A percentile compares a stretch with the other conserved stretches of the same genome.
Evolutionary conservation across 306 rosid genomes (phyloP).

Genomic region (Rosa multiflora): DNA sequence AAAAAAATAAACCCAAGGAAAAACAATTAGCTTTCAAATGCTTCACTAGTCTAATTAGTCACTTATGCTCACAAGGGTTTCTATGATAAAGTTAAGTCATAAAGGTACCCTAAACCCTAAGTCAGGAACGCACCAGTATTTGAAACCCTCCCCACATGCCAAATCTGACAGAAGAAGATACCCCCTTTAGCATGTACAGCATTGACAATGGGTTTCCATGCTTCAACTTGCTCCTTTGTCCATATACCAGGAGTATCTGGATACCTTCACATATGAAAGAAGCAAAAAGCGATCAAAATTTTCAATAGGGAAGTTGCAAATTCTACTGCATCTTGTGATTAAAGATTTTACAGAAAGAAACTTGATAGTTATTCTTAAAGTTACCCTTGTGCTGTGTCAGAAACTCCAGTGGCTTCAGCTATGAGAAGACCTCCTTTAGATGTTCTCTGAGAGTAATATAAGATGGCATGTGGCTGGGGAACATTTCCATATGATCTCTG

Average conservation of each 20-base stretch:
- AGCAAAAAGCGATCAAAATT: neutral
- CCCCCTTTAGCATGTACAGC: slow-evolving; percentile 54
- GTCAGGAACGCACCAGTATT: slow-evolving; percentile 15
- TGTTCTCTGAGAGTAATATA: slow-evolving; percentile 46
- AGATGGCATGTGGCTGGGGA: slow-evolving; percentile 40
- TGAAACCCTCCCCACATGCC: slow-evolving; percentile 53
- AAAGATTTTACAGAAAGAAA: neutral
- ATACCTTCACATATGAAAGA: slow-evolving; percentile 15
- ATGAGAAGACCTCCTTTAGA: slow-evolving; percentile 41
- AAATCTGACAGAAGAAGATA: slow-evolving; percentile 46
- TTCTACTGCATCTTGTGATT: neutral
- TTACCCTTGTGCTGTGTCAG: slow-evolving; percentile 45
- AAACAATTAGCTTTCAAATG: neutral
- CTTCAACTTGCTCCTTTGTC: slow-evolving; percentile 53
- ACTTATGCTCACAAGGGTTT: neutral
- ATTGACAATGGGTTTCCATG: slow-evolving; percentile 51
- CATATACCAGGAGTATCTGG: slow-evolving; percentile 43
- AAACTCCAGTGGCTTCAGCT: slow-evolving; percentile 38
- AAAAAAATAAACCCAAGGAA: too few relatives aligned
- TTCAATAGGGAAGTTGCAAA: neutral
- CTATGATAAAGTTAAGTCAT: neutral
- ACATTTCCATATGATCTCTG: slow-evolving; percentile 29
- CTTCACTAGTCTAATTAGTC: neutral
- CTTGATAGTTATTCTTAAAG: neutral
- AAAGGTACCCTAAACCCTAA: neutral